These are phyloP conservation scores for Pterula multifida DNA, from an alignment of 1,284 basidiomycete genomes.

Conservation along the genomic window DNA sequence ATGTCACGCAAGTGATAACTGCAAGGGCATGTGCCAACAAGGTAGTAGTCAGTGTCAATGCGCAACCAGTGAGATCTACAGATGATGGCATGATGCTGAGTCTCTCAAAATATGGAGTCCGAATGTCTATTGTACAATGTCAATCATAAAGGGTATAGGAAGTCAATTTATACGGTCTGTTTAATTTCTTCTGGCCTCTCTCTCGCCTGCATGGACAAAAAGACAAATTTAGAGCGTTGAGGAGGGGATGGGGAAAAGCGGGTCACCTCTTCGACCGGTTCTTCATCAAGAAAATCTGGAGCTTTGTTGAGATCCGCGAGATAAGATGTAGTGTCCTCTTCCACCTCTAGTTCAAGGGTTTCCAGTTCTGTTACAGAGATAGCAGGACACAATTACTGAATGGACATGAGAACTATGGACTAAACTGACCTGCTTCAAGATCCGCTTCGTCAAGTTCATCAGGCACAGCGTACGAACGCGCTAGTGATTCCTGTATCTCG, in stretches of 20 bases:
- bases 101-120: no score
- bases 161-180: constrained; percentile 26
- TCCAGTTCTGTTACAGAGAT: constrained; percentile 61
- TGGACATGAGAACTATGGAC: no score
- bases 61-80: no score
- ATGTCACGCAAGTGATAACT: no score
- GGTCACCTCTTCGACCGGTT: constrained; percentile 59
- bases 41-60: no score
- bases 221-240: constrained; percentile 2
- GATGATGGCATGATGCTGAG: no score
- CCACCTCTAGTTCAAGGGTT: constrained; percentile 77
- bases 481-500: constrained; percentile 92
- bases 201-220: constrained; percentile 21
- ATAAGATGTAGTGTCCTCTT: constrained; percentile 82
- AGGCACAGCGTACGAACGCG: constrained; percentile 90
- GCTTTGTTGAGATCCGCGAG: constrained; percentile 74
- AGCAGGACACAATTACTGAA: no score
- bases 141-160: no score
- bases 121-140: no score
- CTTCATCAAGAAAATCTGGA: constrained; percentile 84
- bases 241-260: constrained; percentile 1
- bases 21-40: no score
- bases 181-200: constrained; percentile 41
- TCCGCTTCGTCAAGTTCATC: constrained; percentile 98
- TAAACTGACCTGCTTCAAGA: constrained; percentile 76